Conservation (phyloP, 2,329 filamentous ascomycete genomes). For the Aspergillus tubingensis region DNA sequence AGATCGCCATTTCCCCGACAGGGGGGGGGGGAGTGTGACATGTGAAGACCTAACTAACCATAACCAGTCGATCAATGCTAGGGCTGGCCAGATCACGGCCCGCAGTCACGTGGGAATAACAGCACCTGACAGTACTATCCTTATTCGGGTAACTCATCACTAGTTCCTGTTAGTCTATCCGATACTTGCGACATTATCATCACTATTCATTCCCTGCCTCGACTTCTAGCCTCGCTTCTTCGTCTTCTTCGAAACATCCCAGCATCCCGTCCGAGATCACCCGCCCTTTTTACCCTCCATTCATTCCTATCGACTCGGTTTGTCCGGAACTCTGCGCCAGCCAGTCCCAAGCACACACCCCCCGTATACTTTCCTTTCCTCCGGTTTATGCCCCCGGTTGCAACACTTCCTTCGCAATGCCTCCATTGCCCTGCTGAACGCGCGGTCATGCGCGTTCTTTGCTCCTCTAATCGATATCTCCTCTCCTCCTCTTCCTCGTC, state of each 20-base stretch:
- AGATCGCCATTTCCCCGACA: background rate
- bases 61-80: background rate
- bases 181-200: no score
- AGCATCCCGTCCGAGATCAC: background rate
- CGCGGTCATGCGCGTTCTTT: conserved; percentile 30
- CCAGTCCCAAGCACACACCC: background rate
- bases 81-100: conserved; percentile 3
- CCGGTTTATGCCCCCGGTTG: conserved; percentile 20
- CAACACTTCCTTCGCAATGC: conserved; percentile 15
- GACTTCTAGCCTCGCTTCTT: no score
- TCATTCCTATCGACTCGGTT: background rate
- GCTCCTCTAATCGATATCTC: conserved; percentile 10
- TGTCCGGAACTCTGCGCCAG: background rate
- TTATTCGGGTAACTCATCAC: no score
- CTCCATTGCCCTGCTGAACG: conserved; percentile 18
- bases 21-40: background rate
- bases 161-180: no score
- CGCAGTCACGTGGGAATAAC: background rate
- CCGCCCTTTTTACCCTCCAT: background rate
- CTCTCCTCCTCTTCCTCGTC: conserved; percentile 6
- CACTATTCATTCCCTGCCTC: no score
- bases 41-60: background rate
- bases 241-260: background rate
- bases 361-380: background rate
- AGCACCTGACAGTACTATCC: background rate